Conservation (phyloP, 805 yeast species). For the Metschnikowia chrysomelidarum region DNA sequence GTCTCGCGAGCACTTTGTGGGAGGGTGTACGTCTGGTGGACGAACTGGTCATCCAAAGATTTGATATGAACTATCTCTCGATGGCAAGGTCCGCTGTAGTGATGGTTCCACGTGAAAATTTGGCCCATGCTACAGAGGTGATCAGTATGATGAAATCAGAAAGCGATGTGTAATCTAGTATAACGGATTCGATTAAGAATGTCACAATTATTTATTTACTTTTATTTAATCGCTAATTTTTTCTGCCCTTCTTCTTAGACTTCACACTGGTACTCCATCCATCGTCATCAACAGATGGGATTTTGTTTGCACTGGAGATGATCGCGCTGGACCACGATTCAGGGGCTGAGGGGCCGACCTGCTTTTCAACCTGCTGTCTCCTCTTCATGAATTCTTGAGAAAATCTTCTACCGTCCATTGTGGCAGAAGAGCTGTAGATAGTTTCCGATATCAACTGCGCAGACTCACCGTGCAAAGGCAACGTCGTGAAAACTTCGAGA, state of each 20-base stretch:
- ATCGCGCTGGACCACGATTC: constrained; percentile 76
- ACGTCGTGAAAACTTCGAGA: constrained; percentile 71
- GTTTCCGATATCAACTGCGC: constrained; percentile 89
- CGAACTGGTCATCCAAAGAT: constrained; percentile 20
- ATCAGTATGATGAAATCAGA: constrained; percentile 7
- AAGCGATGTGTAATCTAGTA: too few relatives aligned
- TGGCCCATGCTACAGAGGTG: constrained; percentile 28
- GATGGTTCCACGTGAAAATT: constrained; percentile 53
- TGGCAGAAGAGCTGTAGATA: constrained; percentile 79
- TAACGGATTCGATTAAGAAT: too few relatives aligned
- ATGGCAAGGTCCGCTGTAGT: constrained; percentile 61
- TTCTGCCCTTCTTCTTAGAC: constrained; percentile 40
- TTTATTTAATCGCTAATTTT: constrained; percentile 11
- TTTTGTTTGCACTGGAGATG: constrained; percentile 39
- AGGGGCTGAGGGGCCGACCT: constrained; percentile 37
- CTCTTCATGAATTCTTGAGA: constrained; percentile 86
- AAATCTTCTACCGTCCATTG: constrained; percentile 93
- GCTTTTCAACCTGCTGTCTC: constrained; percentile 69
- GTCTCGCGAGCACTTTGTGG: constrained; percentile 52
- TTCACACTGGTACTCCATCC: constrained; percentile 46
- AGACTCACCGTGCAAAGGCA: constrained; percentile 75
- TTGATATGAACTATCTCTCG: constrained; percentile 57
- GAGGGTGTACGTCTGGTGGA: constrained; percentile 25
- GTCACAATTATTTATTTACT: neutral
- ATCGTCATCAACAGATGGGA: constrained; percentile 40